These are phyloP conservation scores for Debaryomycetaceae sp. DNA, from an alignment of 1,139 yeast genomes.

Conservation along the genomic window DNA sequence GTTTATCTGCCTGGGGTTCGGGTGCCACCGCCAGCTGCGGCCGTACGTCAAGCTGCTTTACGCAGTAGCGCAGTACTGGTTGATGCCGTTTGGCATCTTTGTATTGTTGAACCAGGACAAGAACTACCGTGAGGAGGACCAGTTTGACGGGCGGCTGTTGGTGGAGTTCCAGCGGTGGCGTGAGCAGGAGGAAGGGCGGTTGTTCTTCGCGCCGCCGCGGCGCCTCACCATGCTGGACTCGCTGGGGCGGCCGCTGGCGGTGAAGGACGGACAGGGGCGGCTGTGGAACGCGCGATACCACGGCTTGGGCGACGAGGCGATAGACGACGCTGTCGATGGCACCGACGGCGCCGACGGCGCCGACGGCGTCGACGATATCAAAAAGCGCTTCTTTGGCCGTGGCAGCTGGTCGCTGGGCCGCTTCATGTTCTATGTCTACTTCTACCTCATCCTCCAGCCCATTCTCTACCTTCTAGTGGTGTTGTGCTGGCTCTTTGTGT, in stretches of 20 bases:
- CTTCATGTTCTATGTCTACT: constrained; percentile 68
- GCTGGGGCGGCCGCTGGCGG: constrained; percentile 33
- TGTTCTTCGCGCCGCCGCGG: constrained; percentile 67
- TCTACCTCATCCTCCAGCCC: constrained; percentile 70
- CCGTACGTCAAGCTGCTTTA: constrained; percentile 59
- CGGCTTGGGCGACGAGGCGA: constrained; percentile 20
- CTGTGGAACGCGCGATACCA: constrained; percentile 38
- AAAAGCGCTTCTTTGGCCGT: constrained; percentile 77
- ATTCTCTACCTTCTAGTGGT: constrained; percentile 51
- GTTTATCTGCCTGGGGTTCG: constrained; percentile 47
- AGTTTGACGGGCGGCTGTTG: constrained; percentile 79
- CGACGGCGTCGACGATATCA: constrained; percentile 27
- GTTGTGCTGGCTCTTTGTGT: constrained; percentile 77
- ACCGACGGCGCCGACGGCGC: constrained; percentile 22
- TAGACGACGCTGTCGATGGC: background rate
- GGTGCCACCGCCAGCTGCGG: constrained; percentile 31
- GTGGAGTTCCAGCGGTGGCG: constrained; percentile 91
- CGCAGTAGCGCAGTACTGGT: constrained; percentile 64
- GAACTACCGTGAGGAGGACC: constrained; percentile 81
- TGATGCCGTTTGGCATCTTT: constrained; percentile 86
- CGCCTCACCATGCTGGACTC: constrained; percentile 32
- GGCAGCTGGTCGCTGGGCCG: constrained; percentile 91
- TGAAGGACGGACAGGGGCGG: constrained; percentile 44
- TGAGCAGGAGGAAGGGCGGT: constrained; percentile 64
- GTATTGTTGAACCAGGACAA: constrained; percentile 76